Base-by-base conservation (phyloP, 768 basidiomycete species). In the Pluteus cervinus region DNA sequence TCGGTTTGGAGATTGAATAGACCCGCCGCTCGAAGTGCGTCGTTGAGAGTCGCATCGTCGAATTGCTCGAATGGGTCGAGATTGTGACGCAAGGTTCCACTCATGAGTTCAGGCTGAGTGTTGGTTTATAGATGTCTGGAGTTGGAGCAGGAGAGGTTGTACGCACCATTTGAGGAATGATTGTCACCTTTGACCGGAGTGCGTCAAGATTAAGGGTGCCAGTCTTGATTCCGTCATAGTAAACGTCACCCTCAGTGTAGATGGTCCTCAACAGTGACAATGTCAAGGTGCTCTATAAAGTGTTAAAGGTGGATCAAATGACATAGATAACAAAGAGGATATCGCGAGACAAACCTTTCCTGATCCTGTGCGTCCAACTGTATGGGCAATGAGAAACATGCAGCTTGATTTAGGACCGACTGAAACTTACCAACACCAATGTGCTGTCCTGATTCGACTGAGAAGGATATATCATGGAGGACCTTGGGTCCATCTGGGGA, bases 11-110 rank as follows among this genome's bases (percentile, higher is more conserved):
- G 43, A 4, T 71, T 57, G 30, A 62, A 63, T 9, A 69, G 34
- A 11, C 68, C 68, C 31, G 66, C 57, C 14, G 71, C 55, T 7
- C 58, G 61, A 5, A 69, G 48, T 6, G 68, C 61, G 28, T 58
- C 56, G 34, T 68, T 67, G 36, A 69, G 40, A 11, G 45, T 56
- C 1, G 54, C 55, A 50, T 82, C 80, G 4, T 76, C 71, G 43
- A 76, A 67, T 36, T 76, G 68, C 9, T 66, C 61, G 47, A 81
- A 82, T 0, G 79, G 81, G 49, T 84, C 81, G n/a, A 83, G 54
- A 48, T 86, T 85, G 43, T 70, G 69, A 7, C 82, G 61, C 1
- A 85, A 57, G 4, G 75, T 75, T 8, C 82, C 82, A 18, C 70
- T 66, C 41, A 82, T 70, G 12, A 85, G 64, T 37, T 66, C 67